Base-by-base conservation (phyloP, 805 yeast genomes). In the Ogataea ganodermae region DNA sequence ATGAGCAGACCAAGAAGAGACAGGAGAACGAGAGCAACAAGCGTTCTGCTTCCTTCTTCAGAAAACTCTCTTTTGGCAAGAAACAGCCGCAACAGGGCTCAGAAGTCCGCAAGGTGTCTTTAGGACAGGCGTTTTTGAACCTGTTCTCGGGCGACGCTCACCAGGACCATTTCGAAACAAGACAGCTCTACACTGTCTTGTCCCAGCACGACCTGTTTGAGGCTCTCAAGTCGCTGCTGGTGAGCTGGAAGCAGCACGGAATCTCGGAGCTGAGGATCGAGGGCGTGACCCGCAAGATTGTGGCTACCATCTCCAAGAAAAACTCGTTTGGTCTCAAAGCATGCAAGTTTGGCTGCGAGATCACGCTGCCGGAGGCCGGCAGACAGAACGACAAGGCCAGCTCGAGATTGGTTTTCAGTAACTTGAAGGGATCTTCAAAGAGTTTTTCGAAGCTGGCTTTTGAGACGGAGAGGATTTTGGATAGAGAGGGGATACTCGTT, bases 191-290 rank as follows among this genome's bases (percentile, higher is more conserved):
- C 18, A 65, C 72, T 1, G 55, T 60, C 17, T 49, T 69, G 18
- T 70, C 76, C 9, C 69, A 70, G 48, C 75, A 70, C 22, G 89
- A 85, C 60, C 74, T 85, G 74, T 76, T 78, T 50, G 79, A 80
- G 36, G 89, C 89, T 2, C 67, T 86, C 56, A 75, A 71, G 60
- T 79, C 86, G 36, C 73, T 86, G 46, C 68, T 86, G 53, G 71
- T 66, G 37, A 80, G 84, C 14, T 86, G 94, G 94, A 75, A 80
- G 12, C 80, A 77, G 50, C 84, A 84, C 57, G 92, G 94, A 7
- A 66, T 86, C 57, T 79, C 76, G 54, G 75, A 80, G 50, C 72
- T 86, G 49, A 69, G 66, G 31, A 66, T 77, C 38, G 75, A 75
- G 54, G 69, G 72, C 17, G 64, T 69, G 3, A 63, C 69, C 6